Evolutionary conservation across 257 asterid species (phyloP), one percentile per base, ranked within the genome.

Genomic region (Solanum pinnatisectum): DNA sequence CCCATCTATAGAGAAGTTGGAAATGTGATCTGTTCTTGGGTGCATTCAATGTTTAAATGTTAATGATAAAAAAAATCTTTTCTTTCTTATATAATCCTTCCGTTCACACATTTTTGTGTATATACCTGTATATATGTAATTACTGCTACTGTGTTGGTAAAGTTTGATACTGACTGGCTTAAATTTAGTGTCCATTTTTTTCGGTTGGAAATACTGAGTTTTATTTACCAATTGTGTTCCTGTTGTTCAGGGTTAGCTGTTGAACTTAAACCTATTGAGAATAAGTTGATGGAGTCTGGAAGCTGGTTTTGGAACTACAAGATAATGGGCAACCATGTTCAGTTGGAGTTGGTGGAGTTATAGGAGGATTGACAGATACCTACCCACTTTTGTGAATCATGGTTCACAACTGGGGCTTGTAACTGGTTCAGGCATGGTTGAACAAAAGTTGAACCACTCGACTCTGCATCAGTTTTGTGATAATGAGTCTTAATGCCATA

Each of bases 221-320:
- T 30, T 44, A 78, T 82, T 89, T 42, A 88, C 87, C 52, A 23
- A 16, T 84, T 85, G 68, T 85, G 83, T 52, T 90, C 65, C 52
- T 88, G 78, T 49, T 25, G 32, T 90, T 83, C 97, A 95, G 99
- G 96, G 89, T 87, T 96, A 84, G 92, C 92, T 20, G 87, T 92
- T 88, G 92, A 93, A 91, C 87, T 94, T 92, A 89, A 88, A 91
- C 95, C 94, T 60, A 94, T 96, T 88, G 94, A 91, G 87, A 91
- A 90, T 8, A 93, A 92, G 59, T 88, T 91, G 94, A 93, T 93
- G 95, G 98, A 95, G 73, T 90, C 90, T 72, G 99, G 99, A 91
- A 94, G 96, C 91, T 97, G 99, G 99, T 94, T 90, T 90, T 97
- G 99, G 99, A 92, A 92, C 90, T 97, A 97, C 90, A 88, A 87